These are phyloP conservation scores for Neurospora sublineolata DNA, from an alignment of 495 filamentous ascomycete species.

Conservation along the genomic window DNA sequence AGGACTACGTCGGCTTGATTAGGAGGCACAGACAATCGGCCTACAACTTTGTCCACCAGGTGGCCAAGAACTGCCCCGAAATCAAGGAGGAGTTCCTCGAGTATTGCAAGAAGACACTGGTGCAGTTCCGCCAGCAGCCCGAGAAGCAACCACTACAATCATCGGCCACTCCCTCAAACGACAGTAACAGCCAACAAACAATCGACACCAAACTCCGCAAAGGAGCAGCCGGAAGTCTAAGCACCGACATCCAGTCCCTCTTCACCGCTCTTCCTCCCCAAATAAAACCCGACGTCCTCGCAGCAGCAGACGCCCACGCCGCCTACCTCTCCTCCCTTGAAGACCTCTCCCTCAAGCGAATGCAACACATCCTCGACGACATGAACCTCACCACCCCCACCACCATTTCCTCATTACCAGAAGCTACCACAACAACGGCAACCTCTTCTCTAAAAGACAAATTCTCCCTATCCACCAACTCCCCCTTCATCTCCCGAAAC, in stretches of 20 bases:
- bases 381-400: not conserved
- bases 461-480: not conserved
- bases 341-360: constrained; percentile 33
- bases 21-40: constrained; percentile 39
- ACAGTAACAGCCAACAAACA: not conserved
- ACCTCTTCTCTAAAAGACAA: not conserved
- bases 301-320: constrained; percentile 39
- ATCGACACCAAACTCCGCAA: not conserved
- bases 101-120: constrained; percentile 23
- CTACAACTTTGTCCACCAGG: constrained; percentile 52
- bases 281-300: constrained; percentile 23
- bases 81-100: constrained; percentile 37
- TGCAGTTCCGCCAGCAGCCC: constrained; percentile 15
- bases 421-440: not conserved
- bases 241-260: constrained; percentile 31
- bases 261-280: constrained; percentile 31
- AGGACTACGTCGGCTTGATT: constrained; percentile 50
- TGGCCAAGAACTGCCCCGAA: constrained; percentile 49
- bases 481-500: not conserved
- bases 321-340: constrained; percentile 40
- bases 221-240: constrained; percentile 32
- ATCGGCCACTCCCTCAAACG: not conserved
- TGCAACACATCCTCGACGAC: constrained; percentile 34
- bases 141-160: not conserved
- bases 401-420: not conserved